Conservation (phyloP, 1,284 basidiomycete species). For the Ceratorhiza oryzae-sativae region DNA sequence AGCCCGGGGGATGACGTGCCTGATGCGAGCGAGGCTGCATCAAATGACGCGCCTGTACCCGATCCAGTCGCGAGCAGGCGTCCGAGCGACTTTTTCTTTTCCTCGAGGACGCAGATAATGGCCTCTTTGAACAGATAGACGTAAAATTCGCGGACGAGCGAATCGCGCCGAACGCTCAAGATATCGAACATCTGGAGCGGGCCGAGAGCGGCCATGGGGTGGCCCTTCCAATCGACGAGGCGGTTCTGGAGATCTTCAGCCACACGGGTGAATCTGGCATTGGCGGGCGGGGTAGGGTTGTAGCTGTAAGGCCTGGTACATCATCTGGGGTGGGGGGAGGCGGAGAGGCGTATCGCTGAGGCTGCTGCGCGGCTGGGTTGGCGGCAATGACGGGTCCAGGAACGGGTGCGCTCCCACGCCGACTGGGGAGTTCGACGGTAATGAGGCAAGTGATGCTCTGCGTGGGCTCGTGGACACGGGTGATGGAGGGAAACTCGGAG, state of each 20-base stretch:
- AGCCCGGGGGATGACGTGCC: conserved; percentile 53
- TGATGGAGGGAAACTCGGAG: conserved; percentile 84
- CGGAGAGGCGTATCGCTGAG: conserved; percentile 17
- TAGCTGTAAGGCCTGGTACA: conserved; percentile 39
- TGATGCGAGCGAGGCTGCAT: conserved; percentile 54
- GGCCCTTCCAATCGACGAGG: conserved; percentile 94
- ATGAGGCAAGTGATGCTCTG: conserved; percentile 90
- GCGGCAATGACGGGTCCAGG: conserved; percentile 60
- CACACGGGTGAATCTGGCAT: conserved; percentile 69
- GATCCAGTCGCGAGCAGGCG: conserved; percentile 59
- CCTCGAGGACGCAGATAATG: conserved; percentile 94
- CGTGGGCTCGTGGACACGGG: conserved; percentile 69
- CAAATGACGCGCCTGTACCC: conserved; percentile 52
- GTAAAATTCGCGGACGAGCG: conserved; percentile 87
- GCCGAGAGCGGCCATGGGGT: conserved; percentile 81
- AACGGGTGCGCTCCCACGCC: conserved; percentile 61
- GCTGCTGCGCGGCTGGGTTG: conserved; percentile 41
- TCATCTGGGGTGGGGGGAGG: conserved; percentile 26
- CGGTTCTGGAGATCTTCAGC: conserved; percentile 86
- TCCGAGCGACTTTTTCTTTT: conserved; percentile 81
- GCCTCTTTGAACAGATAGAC: conserved; percentile 97
- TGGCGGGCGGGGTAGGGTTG: conserved; percentile 40
- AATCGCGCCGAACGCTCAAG: conserved; percentile 84
- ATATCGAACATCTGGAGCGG: conserved; percentile 90
- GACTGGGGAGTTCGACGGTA: conserved; percentile 83